Percentiles rank a stretch among this genome's conserved stretches.
Evolutionary conservation across 2,329 filamentous ascomycete species (phyloP).

Genomic region (Sporothrix phasma): DNA sequence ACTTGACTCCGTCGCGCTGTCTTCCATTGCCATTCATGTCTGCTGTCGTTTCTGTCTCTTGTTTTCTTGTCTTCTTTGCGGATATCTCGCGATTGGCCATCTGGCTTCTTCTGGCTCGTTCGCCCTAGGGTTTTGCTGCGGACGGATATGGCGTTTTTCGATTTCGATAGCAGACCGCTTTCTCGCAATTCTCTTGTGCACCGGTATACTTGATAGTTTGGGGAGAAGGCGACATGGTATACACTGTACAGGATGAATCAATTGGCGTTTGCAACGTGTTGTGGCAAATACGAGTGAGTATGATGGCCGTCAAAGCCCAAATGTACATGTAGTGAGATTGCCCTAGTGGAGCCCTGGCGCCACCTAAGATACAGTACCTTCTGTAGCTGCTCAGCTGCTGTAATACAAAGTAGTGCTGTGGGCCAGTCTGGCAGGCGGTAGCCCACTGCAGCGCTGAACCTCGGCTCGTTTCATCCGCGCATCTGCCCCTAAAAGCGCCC

Average conservation of each 20-base stretch:
- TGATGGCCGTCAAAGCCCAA: not conserved
- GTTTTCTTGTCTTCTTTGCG: not conserved
- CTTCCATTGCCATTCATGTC: no score
- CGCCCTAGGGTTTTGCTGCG: not conserved
- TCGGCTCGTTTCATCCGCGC: slow-evolving; percentile 8
- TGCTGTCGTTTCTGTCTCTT: not conserved
- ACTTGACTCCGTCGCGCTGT: not conserved
- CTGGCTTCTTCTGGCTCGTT: not conserved
- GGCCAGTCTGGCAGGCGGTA: not conserved
- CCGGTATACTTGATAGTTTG: not conserved
- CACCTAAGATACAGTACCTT: not conserved
- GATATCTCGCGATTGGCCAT: not conserved
- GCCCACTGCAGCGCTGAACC: not conserved
- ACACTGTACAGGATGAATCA: not conserved
- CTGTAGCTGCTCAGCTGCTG: no score
- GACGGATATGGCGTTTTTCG: not conserved
- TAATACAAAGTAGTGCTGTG: no score
- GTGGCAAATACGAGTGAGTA: no score
- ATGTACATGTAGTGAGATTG: not conserved
- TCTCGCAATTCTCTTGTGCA: not conserved
- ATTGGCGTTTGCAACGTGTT: not conserved
- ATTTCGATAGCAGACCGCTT: not conserved
- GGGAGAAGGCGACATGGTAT: not conserved
- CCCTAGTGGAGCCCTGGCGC: not conserved
- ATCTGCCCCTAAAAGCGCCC: not conserved